Conservation (phyloP, 192 early-diverging fungal species). For the Chytriomyces sp. region DNA sequence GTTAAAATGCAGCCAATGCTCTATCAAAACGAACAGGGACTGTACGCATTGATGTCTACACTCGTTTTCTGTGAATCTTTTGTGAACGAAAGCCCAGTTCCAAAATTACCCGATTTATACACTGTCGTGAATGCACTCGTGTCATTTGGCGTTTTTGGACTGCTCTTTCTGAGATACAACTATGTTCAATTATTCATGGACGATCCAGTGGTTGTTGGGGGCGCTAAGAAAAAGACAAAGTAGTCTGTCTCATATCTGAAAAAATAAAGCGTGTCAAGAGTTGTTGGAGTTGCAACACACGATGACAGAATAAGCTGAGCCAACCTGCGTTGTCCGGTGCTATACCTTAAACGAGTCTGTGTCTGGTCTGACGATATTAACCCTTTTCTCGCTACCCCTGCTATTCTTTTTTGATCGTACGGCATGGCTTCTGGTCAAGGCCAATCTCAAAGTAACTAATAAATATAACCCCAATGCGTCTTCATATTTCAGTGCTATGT, state of each 20-base stretch:
- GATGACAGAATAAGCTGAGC: too few relatives aligned
- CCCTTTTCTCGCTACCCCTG: too few relatives aligned
- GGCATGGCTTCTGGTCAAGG: too few relatives aligned
- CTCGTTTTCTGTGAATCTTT: conserved; percentile 65
- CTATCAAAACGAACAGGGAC: conserved; percentile 26
- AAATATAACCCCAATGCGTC: too few relatives aligned
- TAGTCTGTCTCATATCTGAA: not conserved
- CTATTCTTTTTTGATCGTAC: too few relatives aligned
- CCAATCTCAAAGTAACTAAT: too few relatives aligned
- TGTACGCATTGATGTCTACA: conserved; percentile 56
- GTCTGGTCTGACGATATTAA: too few relatives aligned
- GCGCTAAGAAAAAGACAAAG: not conserved
- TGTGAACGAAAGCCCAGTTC: conserved; percentile 63
- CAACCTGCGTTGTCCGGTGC: too few relatives aligned
- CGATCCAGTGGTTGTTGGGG: not conserved
- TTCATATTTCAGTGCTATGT: too few relatives aligned
- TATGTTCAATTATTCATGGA: conserved; percentile 57
- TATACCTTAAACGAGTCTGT: too few relatives aligned
- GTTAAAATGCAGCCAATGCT: not conserved
- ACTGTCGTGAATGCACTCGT: conserved; percentile 78
- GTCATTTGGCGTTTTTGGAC: conserved; percentile 69
- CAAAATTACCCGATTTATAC: conserved; percentile 79
- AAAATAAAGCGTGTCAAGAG: too few relatives aligned
- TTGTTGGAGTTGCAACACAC: too few relatives aligned
- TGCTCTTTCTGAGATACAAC: conserved; percentile 75